Evolutionary conservation across 2,329 filamentous ascomycete species (phyloP), one percentile per base, ranked within the genome.

Genomic region (Fusarium pilosicola): DNA sequence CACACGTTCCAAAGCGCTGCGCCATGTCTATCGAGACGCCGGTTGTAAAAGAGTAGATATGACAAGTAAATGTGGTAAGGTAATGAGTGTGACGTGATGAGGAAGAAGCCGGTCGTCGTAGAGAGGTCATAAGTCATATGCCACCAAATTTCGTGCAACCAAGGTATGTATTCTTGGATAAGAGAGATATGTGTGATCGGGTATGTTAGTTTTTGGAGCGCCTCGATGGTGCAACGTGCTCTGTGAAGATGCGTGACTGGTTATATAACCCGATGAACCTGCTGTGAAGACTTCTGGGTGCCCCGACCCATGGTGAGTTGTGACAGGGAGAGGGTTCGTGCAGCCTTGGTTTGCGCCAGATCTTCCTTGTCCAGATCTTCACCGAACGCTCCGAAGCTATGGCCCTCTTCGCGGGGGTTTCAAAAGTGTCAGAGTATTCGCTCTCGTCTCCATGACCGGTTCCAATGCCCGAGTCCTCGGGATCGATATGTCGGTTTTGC

Each of bases 301-400:
- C 62, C 67, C 51, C 70, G 77, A 18, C 69, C 83, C 74, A 88
- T 81, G 2, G 89, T 91, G 74, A 91, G 80, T 77, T 90, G 88
- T 68, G 89, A 89, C 17, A 92, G 84, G 34, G 89, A 93, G 77
- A 94, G 85, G 48, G 90, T 92, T 72, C 89, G 88, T 28, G 89
- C 89, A 3, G 90, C 89, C 78, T 84, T 89, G 70, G 88, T 87
- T 57, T 82, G 80, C 51, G 80, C 81, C 26, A 80, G 76, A 15
- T 82, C 80, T 56, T 83, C 81, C 26, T 82, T 82, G 32, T 83
- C 83, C 70, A 84, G 80, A 76, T 84, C 84, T 79, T 84, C 85
- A 2, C 83, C 83, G 67, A 84, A 85, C 8, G 76, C 83, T 7
- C 83, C 83, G 58, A 83, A 84, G 30, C 73, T 82, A 36, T 81